Evolutionary conservation across 2,329 filamentous ascomycete genomes (phyloP), one percentile per base, ranked within the genome.

Genomic region (Cladosporium halotolerans): DNA sequence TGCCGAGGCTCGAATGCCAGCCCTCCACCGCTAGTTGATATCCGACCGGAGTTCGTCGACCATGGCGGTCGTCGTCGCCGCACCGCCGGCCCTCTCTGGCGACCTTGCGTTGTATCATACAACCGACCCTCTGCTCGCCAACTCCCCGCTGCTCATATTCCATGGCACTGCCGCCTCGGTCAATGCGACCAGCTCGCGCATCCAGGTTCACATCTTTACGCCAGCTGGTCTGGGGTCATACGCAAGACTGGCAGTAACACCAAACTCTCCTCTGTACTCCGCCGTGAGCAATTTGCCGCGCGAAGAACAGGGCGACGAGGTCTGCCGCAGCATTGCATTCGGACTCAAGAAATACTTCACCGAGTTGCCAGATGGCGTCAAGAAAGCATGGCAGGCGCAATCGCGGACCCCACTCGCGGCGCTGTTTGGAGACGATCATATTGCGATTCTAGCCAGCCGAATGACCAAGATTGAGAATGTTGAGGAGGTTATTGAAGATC

Each of bases 291-390:
- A 91, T 68, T 80, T 99, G 41, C 90, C 93, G 40, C 86, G 90
- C 67, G 92, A 96, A 68, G 90, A 91, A 71, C 93, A 97, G 75
- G 92, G 92, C 64, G 92, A 97, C 69, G 92, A 97, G 71, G 79
- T 95, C 59, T 95, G 87, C 72, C 85, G 93, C 43, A 93, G 86
- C 14, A 79, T 99, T 53, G 93, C 92, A 45, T 95, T 97, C 70
- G 90, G 89, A 53, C 78, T 99, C 61, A 86, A 86, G 76, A 96
- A 95, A 70, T 99, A 96, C 76, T 97, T 96, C 68, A 80, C 82
- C 57, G 92, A 97, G 72, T 78, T 99, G 49, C 84, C 91, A 18
- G 81, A 86, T 52, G 76, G 80, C 36, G 85, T 90, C 66, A 95
- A 89, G 75, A 78, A 77, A 63, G 79, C 83, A 56, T 71, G 75